Evolutionary conservation across 2,329 filamentous ascomycete species (phyloP).

Genomic region (Fusarium graminum): DNA sequence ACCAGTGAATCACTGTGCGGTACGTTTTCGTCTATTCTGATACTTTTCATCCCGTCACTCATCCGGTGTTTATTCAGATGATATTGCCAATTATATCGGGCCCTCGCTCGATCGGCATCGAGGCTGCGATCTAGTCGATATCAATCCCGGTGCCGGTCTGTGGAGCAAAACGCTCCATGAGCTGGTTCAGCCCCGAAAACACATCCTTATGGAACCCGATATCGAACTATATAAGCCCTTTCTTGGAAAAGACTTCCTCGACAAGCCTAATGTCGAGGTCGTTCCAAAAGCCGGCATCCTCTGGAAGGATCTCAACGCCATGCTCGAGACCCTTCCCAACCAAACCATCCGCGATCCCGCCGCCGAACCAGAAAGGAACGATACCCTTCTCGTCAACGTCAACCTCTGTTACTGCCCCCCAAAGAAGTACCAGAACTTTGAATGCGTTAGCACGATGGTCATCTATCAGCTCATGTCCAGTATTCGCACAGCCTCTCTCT

Average conservation of each 20-base stretch:
- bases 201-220: conserved; percentile 85
- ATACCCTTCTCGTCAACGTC: conserved; percentile 78
- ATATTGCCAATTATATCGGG: conserved; percentile 77
- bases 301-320: conserved; percentile 68
- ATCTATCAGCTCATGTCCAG: conserved; percentile 72
- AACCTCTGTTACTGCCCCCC: conserved; percentile 72
- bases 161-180: conserved; percentile 85
- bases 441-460: conserved; percentile 69
- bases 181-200: conserved; percentile 79
- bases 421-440: conserved; percentile 63
- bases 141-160: conserved; percentile 83
- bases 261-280: conserved; percentile 63
- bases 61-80: conserved; percentile 62
- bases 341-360: conserved; percentile 61
- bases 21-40: conserved; percentile 34
- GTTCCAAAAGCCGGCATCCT: conserved; percentile 70
- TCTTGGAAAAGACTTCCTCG: conserved; percentile 67
- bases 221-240: conserved; percentile 68
- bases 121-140: conserved; percentile 87
- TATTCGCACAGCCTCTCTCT: conserved; percentile 68
- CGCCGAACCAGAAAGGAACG: conserved; percentile 68
- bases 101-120: conserved; percentile 75
- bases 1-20: conserved; percentile 65
- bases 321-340: conserved; percentile 66
- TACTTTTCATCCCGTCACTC: not conserved